These are phyloP conservation scores for Daphne laureola DNA, from an alignment of 441 rosid genomes.

Conservation along the genomic window DNA sequence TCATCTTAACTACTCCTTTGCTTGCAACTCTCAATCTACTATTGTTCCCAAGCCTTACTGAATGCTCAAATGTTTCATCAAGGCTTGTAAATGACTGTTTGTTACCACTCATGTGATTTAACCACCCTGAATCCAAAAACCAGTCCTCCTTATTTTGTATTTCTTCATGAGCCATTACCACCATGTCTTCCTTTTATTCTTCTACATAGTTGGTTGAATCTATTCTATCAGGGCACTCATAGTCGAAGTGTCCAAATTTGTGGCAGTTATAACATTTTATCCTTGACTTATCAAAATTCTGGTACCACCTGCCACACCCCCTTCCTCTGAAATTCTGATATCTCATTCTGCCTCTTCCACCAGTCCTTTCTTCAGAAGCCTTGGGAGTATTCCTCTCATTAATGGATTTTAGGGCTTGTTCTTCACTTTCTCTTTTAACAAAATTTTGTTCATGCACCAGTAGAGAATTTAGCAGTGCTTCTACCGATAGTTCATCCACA, in stretches of 20 bases:
- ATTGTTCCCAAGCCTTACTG: background rate
- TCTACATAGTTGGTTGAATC: no score
- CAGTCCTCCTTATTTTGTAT: background rate
- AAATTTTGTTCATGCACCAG: background rate
- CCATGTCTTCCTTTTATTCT: background rate
- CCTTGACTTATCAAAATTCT: background rate
- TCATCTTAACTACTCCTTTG: background rate
- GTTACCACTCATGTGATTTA: background rate
- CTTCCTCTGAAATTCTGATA: background rate
- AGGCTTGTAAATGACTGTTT: background rate
- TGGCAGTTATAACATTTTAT: background rate
- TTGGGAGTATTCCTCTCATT: background rate
- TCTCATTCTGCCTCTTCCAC: background rate
- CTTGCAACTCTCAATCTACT: background rate
- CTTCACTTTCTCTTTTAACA: background rate
- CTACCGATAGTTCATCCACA: no score
- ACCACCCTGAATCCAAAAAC: background rate
- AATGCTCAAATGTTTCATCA: background rate
- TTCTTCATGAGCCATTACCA: background rate
- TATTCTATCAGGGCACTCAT: background rate
- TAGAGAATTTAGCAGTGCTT: no score
- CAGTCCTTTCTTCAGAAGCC: no score
- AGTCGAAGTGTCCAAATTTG: background rate
- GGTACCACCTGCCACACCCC: no score
- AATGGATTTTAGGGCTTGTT: background rate